Evolutionary conservation across 306 rosid species (phyloP), one percentile per base, ranked within the genome.

Genomic region (Castanea mollissima): DNA sequence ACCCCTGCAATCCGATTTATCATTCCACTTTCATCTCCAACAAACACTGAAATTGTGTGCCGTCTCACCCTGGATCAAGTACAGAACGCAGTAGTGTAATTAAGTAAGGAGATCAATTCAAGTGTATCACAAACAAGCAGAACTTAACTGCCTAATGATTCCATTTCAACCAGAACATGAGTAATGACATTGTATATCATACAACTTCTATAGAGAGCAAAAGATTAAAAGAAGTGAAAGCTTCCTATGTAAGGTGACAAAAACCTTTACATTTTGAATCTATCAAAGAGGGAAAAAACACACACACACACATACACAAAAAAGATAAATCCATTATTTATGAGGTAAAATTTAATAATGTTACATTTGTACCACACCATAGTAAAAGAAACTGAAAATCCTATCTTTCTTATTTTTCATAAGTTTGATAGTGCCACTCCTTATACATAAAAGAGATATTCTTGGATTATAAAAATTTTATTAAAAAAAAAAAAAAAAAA

Each of bases 1-100:
- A 92, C 97, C 27, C 96, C 96, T 2, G 96, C 88, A 51, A 92
- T 92, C 76, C 96, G 84, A 58, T 92, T 91, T 32, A 91, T 92
- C 97, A 92, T 90, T 78, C 97, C 97, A 62, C 93, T 91, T 82
- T 92, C 97, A 55, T 92, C 97, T 0, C 96, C 96, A 32, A 92
- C 97, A 75, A 92, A 92, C 64, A 92, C 97, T 34, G 96, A 91
- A 74, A 92, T 91, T 34, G 96, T 87, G 79, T 91, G 97, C 57
- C 96, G 76, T 75, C 86, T 81, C 78, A 89, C 92, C 85, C 95
- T 83, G 84, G 69, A 80, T 68, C 34, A 16, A 44, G 20, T 29
- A 44, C 18, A 31, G 35, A 69, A 67, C 16, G 27, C 13, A 38
- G 23, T 38, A 76, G 62, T 0, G 38, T 75, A 21, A 75, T 44